These are phyloP conservation scores for Macrophomina phaseolina DNA, from an alignment of 2,329 filamentous ascomycete species.

Conservation along the genomic window DNA sequence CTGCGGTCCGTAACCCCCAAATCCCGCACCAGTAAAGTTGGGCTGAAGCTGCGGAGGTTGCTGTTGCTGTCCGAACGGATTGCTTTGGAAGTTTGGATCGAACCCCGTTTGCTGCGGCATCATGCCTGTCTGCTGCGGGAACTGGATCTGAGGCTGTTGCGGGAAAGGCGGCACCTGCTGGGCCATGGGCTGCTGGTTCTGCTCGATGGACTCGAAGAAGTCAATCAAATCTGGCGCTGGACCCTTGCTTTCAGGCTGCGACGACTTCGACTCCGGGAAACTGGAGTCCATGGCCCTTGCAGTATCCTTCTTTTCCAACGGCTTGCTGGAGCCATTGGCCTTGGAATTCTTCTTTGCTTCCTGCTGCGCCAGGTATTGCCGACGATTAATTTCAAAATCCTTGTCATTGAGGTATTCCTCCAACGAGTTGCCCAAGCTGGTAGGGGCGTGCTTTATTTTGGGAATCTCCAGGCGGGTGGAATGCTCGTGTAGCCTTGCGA, in stretches of 20 bases:
- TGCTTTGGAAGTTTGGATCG: constrained; percentile 37
- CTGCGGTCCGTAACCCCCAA: constrained; percentile 78
- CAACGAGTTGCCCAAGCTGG: constrained; percentile 84
- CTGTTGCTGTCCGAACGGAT: constrained; percentile 48
- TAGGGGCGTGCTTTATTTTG: constrained; percentile 95
- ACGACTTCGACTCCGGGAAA: constrained; percentile 44
- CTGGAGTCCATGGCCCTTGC: constrained; percentile 15
- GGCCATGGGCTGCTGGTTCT: constrained; percentile 73
- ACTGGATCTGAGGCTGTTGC: constrained; percentile 37
- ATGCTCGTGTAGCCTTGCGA: constrained; percentile 88
- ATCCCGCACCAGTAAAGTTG: constrained; percentile 76
- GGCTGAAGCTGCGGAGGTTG: constrained; percentile 55
- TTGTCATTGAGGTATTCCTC: constrained; percentile 94
- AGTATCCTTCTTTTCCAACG: constrained; percentile 41
- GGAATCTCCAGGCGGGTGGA: constrained; percentile 93
- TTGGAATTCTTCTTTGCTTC: constrained; percentile 68
- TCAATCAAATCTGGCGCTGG: constrained; percentile 83
- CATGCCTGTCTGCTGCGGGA: constrained; percentile 33
- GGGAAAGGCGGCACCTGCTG: constrained; percentile 38
- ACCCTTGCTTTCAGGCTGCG: constrained; percentile 56
- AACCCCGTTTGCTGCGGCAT: constrained; percentile 28
- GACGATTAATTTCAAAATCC: constrained; percentile 91
- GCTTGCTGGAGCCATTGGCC: constrained; percentile 46
- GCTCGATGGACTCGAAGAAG: constrained; percentile 89
- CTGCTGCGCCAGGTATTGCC: constrained; percentile 89